Evolutionary conservation across 352 stramenopile genomes (phyloP).

Genomic region (Globisporangium alternatum): DNA sequence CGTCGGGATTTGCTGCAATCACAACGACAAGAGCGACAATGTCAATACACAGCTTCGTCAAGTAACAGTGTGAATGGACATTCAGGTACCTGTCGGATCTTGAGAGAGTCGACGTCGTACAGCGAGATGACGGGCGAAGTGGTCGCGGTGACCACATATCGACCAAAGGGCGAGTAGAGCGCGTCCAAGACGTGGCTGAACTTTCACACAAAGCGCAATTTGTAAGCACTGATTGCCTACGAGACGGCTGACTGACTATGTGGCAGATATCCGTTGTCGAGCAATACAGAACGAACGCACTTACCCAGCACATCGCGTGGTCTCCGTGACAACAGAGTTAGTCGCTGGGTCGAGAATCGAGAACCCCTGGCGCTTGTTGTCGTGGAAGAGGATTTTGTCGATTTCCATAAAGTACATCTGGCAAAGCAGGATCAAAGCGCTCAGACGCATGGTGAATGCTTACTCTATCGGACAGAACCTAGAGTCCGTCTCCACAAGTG

Average conservation of each 20-base stretch:
- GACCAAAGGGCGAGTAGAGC: constrained; percentile 35
- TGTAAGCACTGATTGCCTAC: neutral
- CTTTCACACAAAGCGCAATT: neutral
- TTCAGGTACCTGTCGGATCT: constrained; percentile 37
- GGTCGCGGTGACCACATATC: constrained; percentile 46
- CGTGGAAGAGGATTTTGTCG: constrained; percentile 38
- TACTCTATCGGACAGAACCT: neutral
- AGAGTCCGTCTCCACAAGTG: neutral
- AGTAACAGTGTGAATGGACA: neutral
- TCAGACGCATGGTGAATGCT: neutral
- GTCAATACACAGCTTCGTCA: neutral
- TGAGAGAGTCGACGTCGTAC: constrained; percentile 47
- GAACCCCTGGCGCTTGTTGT: constrained; percentile 32
- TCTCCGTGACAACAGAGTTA: constrained; percentile 21
- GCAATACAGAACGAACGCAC: neutral
- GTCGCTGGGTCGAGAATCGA: constrained; percentile 31
- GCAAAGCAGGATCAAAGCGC: neutral
- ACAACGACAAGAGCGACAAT: neutral
- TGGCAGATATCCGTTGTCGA: neutral
- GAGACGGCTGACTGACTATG: too few species aligned
- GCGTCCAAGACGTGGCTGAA: constrained; percentile 34
- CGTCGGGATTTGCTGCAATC: constrained; percentile 48
- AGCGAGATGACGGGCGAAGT: constrained; percentile 50
- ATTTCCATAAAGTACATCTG: constrained; percentile 37
- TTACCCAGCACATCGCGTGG: constrained; percentile 11